Evolutionary conservation across 2,329 filamentous ascomycete genomes (phyloP), one percentile per base, ranked within the genome.

Genomic region (Triangularia verruculosa): DNA sequence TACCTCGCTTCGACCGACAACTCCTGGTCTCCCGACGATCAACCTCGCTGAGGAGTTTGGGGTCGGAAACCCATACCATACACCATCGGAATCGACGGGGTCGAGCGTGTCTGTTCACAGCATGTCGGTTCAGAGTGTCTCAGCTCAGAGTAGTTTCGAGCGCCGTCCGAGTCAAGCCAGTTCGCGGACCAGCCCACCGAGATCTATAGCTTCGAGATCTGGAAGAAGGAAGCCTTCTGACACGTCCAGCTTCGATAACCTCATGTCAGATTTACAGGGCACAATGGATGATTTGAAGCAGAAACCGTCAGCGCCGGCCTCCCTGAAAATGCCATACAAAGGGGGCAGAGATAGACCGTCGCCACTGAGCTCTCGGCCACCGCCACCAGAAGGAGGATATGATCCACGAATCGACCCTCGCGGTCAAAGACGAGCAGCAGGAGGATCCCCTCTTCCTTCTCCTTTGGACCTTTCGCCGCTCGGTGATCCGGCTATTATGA

Each of bases 51-150:
- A 79, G 30, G 86, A 88, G 63, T 88, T 88, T 67, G 86, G 86
- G 11, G 74, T 80, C 24, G 81, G 83, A 32, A 89, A 89, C 69
- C 84, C 86, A 0, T 89, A 89, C 69, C 87, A 91, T 69, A 82
- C 83, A 3, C 78, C 85, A 0, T 86, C 86, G 1, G 83, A 85
- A 64, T 92, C 89, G 1, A 82, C 83, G 25, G 88, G 87, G 0
- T 91, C 89, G 0, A 86, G 83, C 17, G 82, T 82, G 53, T 91
- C 88, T 1, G 83, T 80, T 20, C 39, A 47, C 39, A 47, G 39
- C n/a, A 47, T 47, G 39, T 47, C 39, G n/a, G n/a, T 20, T 20
- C 39, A 47, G 0, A 86, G 83, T 17, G 82, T 82, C 54, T 91
- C 88, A 1, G 83, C 80, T 0, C 83, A 81, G 43, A 89, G 69